Base-by-base conservation (phyloP, 306 rosid species). In the Cucumis melo region DNA sequence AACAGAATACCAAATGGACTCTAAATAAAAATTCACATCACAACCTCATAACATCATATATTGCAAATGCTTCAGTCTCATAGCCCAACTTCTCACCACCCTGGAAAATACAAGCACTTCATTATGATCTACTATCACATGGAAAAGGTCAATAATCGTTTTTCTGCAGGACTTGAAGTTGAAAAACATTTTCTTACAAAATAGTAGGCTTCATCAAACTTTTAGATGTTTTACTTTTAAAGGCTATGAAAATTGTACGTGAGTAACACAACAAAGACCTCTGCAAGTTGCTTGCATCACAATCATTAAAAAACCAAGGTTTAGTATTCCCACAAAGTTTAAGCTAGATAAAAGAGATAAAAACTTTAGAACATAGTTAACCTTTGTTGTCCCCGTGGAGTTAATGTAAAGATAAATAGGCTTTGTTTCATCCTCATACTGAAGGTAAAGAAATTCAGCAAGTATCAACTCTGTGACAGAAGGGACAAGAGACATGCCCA, bases 321-420 rank as follows among this genome's bases (percentile, higher is more conserved):
- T 32, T 2, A 36, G 24, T 64, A 29, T 6, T 8, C 1, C 17
- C 21, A 14, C 9, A 72, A 72, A 38, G 50, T 54, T 42, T 27
- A 74, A 73, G 20, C 27, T 44, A 75, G 24, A 57, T 32, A 27
- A 65, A 76, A 64, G 65, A 34, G 14, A 24, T 16, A 32, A 36
- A 74, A 70, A 10, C 60, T 74, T 42, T 50, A 29, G 21, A 14
- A 3, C 63, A 61, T 15, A 64, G 62, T 36, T 57, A 77, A 89
- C 99, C 98, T 92, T 95, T 78, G 96, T 89, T 46, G 97, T 92
- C 81, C 99, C 98, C 11, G 98, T 95, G 83, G 99, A 95, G 82
- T 95, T 95, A 74, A 95, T 34, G 84, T 95, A 95, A 70, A 95
- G 82, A 83, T 95, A 95, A 34, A 92, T 90, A 75, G 99, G 98